Percentiles rank a stretch among this genome's conserved stretches.
These are phyloP conservation scores for Talinum fruticosum DNA, from an alignment of 148 eudicot genomes.

Conservation along the genomic window DNA sequence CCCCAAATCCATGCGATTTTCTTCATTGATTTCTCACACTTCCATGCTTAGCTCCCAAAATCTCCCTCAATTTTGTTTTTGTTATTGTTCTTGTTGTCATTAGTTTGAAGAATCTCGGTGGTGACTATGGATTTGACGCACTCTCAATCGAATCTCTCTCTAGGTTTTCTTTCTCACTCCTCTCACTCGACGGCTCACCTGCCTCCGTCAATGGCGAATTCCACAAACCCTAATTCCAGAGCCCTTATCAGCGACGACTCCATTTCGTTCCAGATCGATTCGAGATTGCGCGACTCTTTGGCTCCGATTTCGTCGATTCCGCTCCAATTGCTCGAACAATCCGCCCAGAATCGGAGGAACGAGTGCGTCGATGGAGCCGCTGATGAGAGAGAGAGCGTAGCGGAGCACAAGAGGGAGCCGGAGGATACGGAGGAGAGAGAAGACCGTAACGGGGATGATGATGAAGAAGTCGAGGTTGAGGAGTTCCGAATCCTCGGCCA, in stretches of 20 bases:
- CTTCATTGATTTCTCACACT: not conserved
- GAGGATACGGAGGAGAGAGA: constrained; percentile 27
- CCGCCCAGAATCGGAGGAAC: constrained; percentile 25
- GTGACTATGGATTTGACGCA: constrained; percentile 45
- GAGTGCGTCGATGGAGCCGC: not conserved
- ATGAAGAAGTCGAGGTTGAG: constrained; percentile 45
- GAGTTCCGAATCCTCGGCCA: constrained; percentile 78
- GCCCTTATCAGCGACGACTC: constrained; percentile 45
- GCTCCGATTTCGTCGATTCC: constrained; percentile 54
- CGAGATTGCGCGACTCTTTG: constrained; percentile 34
- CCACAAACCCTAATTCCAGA: constrained; percentile 22
- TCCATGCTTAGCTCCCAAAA: not conserved
- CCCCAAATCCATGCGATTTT: constrained; percentile 7
- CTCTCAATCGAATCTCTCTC: constrained; percentile 44
- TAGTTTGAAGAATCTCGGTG: not conserved
- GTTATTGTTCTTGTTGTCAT: constrained; percentile 20
- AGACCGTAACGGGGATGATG: constrained; percentile 29
- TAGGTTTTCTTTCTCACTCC: constrained; percentile 44
- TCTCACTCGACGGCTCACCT: constrained; percentile 12
- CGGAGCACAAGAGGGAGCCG: constrained; percentile 15
- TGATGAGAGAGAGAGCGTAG: constrained; percentile 24
- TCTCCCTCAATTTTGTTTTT: not conserved
- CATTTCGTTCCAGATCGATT: constrained; percentile 54
- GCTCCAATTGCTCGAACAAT: constrained; percentile 66
- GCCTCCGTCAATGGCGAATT: not conserved